Evolutionary conservation across 73 alveolate species (phyloP), one percentile per base, ranked within the genome.

Genomic region (Uronychia setigera): DNA sequence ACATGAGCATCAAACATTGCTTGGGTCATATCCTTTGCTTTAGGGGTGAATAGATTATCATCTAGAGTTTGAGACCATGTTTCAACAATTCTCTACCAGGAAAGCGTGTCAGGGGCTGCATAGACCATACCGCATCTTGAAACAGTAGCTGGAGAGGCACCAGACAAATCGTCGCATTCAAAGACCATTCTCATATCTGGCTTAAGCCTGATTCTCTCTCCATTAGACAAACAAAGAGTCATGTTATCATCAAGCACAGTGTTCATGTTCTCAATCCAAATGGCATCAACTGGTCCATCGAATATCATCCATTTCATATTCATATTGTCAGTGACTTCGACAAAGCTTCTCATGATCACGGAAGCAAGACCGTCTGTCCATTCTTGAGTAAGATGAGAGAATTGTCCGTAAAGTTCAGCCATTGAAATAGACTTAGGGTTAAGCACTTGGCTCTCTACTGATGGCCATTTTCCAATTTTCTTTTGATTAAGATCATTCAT

Each of bases 261-360:
- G 89, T 98, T 97, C 99, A 98, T 96, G 91, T 97, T 98, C 82
- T 98, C 99, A 79, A 97, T 97, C 99, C 99, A 98, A 11, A 96
- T 83, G 0, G 99, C 98, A 85, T 98, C 99, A 14, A 98, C 99
- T 9, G 99, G 99, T 0, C 99, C 99, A 94, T 98, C 99, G 81
- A 98, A 98, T n/a, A 98, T 91, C 27, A 96, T 92, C 99, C 98
- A 95, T 80, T 93, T 92, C 88, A 93, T 78, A 80, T 60, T 80
- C 76, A 60, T 59, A 74, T 33, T 88, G 84, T 84, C 94, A 87
- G 67, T 97, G 88, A 87, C 94, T 81, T 97, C 97, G 75, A 93
- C 99, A 33, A 95, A 97, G 77, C 92, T 91, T 88, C 99, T 92
- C 95, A 97, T 97, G 1, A 97, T 92, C 58, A 93, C 75, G 29